phyloP scores from a whole-genome alignment of 2,329 filamentous ascomycete genomes.

The Myotisia sp. region DNA sequence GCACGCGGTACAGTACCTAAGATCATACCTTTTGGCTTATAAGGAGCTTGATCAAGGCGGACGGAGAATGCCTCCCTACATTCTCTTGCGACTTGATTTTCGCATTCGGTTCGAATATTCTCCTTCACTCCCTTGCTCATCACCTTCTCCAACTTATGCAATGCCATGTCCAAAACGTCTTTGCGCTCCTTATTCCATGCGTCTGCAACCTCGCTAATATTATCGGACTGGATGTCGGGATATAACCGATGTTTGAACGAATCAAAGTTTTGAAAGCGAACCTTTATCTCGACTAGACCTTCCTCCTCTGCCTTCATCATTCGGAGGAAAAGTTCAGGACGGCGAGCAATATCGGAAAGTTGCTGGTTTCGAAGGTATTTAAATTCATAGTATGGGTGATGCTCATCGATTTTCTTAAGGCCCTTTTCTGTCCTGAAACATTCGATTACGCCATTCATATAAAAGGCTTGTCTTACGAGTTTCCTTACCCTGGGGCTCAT shows the following conservation, averaged over 20 bases:
- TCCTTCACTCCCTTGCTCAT: constrained; percentile 92
- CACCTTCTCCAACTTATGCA: constrained; percentile 65
- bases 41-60: constrained; percentile 87
- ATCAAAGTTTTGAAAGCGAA: constrained; percentile 61
- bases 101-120: constrained; percentile 80
- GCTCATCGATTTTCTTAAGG: constrained; percentile 79
- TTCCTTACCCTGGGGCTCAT: constrained; percentile 81
- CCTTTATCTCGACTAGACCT: constrained; percentile 71
- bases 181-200: constrained; percentile 83
- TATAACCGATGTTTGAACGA: constrained; percentile 65
- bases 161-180: constrained; percentile 68
- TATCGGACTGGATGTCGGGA: constrained; percentile 79
- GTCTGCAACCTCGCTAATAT: constrained; percentile 86
- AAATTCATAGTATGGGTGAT: constrained; percentile 93
- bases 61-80: constrained; percentile 81
- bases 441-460: constrained; percentile 69
- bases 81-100: constrained; percentile 75
- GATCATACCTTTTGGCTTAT: constrained; percentile 85
- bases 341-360: constrained; percentile 62
- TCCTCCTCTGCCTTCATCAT: constrained; percentile 97
- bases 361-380: constrained; percentile 90
- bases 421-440: constrained; percentile 90
- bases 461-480: constrained; percentile 69
- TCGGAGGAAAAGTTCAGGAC: constrained; percentile 81
- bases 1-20: constrained; percentile 79